phyloP scores from a whole-genome alignment of 2,329 filamentous ascomycete genomes.

The Fusarium acutatum region DNA sequence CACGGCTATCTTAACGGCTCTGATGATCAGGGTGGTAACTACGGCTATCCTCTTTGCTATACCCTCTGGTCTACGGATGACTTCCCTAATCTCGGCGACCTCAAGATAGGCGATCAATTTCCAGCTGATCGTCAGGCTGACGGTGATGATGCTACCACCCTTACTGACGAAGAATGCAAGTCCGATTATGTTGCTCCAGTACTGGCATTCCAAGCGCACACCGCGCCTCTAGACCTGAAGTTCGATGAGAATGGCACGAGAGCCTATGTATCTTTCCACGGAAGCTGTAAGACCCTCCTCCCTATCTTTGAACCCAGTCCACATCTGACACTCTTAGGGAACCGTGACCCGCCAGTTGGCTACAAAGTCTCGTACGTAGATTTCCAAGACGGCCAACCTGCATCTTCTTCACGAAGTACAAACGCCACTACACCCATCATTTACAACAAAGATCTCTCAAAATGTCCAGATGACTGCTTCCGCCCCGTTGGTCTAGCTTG shows the following conservation, averaged over 20 bases:
- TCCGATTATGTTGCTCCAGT: slow-evolving; percentile 57
- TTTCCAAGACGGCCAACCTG: slow-evolving; percentile 56
- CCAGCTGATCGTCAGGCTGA: slow-evolving; percentile 42
- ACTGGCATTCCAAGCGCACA: slow-evolving; percentile 71
- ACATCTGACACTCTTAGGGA: slow-evolving; percentile 43
- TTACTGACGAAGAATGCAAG: slow-evolving; percentile 57
- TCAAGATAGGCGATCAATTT: slow-evolving; percentile 62
- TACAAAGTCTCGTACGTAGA: slow-evolving; percentile 55
- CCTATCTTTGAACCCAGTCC: not conserved
- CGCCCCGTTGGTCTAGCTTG: slow-evolving; percentile 68
- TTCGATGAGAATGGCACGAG: slow-evolving; percentile 67
- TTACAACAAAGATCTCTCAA: slow-evolving; percentile 59
- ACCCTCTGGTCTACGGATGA: slow-evolving; percentile 67
- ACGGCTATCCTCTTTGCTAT: slow-evolving; percentile 77
- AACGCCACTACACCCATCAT: slow-evolving; percentile 62
- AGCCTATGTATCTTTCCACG: slow-evolving; percentile 76
- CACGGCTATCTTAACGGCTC: slow-evolving; percentile 64
- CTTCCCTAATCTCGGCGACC: slow-evolving; percentile 51
- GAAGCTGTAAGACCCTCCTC: slow-evolving; percentile 64
- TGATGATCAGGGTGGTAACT: slow-evolving; percentile 60
- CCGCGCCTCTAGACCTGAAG: slow-evolving; percentile 75
- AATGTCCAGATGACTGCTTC: slow-evolving; percentile 67
- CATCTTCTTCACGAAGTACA: slow-evolving; percentile 52
- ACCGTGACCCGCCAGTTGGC: slow-evolving; percentile 54
- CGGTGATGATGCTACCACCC: slow-evolving; percentile 25